Conservation (phyloP, 768 basidiomycete genomes). For the Lactifluus pinguis region DNA sequence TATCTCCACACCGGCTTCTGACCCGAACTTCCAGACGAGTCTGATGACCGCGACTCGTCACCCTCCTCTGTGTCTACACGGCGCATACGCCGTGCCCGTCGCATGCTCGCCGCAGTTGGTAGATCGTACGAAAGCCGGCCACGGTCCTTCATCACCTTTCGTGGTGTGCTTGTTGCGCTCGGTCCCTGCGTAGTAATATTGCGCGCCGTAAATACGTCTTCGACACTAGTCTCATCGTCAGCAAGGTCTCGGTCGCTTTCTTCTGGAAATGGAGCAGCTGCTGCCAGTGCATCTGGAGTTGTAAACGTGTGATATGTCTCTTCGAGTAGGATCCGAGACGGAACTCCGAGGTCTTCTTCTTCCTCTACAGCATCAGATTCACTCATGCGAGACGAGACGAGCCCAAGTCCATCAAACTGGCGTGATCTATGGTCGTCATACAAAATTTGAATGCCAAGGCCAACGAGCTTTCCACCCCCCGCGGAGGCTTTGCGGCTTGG, state of each 20-base stretch:
- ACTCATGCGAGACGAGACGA: conserved; percentile 11
- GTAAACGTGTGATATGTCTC: conserved; percentile 19
- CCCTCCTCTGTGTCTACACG: background rate
- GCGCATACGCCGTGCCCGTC: background rate
- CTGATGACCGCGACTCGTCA: conserved; percentile 11
- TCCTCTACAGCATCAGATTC: conserved; percentile 9
- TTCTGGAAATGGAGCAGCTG: conserved; percentile 7
- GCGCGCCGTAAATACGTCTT: conserved; percentile 10
- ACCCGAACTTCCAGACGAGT: conserved; percentile 8
- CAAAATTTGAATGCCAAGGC: conserved; percentile 17
- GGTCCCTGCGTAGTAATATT: conserved; percentile 5
- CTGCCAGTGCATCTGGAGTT: conserved; percentile 3
- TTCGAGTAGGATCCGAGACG: conserved; percentile 19
- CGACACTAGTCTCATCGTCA: background rate
- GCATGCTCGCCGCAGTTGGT: conserved; percentile 12
- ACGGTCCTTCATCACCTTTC: conserved; percentile 1
- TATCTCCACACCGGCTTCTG: conserved; percentile 15
- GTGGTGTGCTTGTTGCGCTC: conserved; percentile 10
- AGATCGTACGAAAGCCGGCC: conserved; percentile 6
- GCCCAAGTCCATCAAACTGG: conserved; percentile 17
- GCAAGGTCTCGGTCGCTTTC: background rate
- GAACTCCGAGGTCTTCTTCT: conserved; percentile 13
- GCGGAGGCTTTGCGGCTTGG: conserved; percentile 5
- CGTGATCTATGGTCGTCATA: conserved; percentile 6
- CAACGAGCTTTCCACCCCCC: conserved; percentile 3